Evolutionary conservation across 148 eudicot species (phyloP), one percentile per base, ranked within the genome.

Genomic region (Heliamphora exappendiculata): DNA sequence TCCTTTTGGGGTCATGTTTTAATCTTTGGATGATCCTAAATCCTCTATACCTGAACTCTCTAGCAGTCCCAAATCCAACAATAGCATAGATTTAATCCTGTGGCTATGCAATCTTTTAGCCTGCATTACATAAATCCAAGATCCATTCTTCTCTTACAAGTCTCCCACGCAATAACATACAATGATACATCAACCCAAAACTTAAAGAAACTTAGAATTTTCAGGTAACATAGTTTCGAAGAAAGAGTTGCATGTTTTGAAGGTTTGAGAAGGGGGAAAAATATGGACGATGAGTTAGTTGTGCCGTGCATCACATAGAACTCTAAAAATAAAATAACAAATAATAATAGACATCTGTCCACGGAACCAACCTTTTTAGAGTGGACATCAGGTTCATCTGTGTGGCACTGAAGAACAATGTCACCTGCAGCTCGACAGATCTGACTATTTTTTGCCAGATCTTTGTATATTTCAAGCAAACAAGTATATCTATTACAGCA

Each of bases 401-500:
- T 19, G 58, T 78, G 78, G 80, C 85, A 80, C 36, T 87, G 82
- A 73, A 96, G 96, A 79, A 78, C 74, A 77, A 96, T 91, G 79
- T 96, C 99, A 72, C 89, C 88, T 39, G 78, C 76, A 71, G 78
- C 84, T 80, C 81, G 82, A 89, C 80, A 88, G 64, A 87, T 85
- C 81, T 91, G 89, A 67, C 87, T 80, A 81, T 90, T 93, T 75
- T 89, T 86, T 51, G 73, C 81, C 69, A 96, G 91, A 70, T 91
- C 98, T 83, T 91, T 96, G 78, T 79, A 87, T 71, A 93, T 89
- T 81, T 96, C 94, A 77, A 96, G 90, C 77, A 96, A 83, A 51
- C 99, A 94, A 58, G 99, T 96, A 81, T 91, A 96, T 81, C 89
- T 84, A 70, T 91, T 91, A 82, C 98, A 91, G 74, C 86, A 84